These are phyloP conservation scores for Mycotypha africana DNA, from an alignment of 371 early-diverging fungal genomes.

Conservation along the genomic window DNA sequence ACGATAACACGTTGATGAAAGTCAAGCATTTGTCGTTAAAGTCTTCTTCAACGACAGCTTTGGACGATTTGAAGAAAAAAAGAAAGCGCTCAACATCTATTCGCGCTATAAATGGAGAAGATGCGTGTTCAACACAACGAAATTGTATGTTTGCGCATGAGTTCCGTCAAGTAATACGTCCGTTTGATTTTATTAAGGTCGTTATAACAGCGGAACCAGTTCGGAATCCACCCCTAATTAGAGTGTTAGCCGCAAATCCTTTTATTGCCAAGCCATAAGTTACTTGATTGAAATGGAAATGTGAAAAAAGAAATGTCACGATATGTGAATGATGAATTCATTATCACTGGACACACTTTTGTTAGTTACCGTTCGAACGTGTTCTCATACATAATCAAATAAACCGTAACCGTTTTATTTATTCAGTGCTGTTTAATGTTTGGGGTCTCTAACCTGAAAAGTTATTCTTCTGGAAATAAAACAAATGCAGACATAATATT, in stretches of 20 bases:
- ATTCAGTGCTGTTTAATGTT: no score
- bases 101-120: slow-evolving; percentile 31
- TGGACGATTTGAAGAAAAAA: slow-evolving; percentile 4
- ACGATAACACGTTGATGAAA: background rate
- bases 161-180: slow-evolving; percentile 49
- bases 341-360: slow-evolving; percentile 51
- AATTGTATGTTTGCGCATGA: slow-evolving; percentile 32
- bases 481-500: no score
- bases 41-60: slow-evolving; percentile 1
- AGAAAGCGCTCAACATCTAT: slow-evolving; percentile 33
- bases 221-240: slow-evolving; percentile 63
- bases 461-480: no score
- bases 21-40: slow-evolving; percentile 8
- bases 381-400: no score
- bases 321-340: slow-evolving; percentile 48
- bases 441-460: no score
- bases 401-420: no score
- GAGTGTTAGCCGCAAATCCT: slow-evolving; percentile 63
- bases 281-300: no score
- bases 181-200: slow-evolving; percentile 59
- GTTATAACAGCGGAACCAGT: slow-evolving; percentile 57
- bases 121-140: slow-evolving; percentile 26
- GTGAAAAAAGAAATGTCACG: background rate
- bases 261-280: slow-evolving; percentile 21
- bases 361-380: slow-evolving; percentile 11